Base-by-base conservation (phyloP, 352 stramenopile species). In the Aphanomyces invadans region DNA sequence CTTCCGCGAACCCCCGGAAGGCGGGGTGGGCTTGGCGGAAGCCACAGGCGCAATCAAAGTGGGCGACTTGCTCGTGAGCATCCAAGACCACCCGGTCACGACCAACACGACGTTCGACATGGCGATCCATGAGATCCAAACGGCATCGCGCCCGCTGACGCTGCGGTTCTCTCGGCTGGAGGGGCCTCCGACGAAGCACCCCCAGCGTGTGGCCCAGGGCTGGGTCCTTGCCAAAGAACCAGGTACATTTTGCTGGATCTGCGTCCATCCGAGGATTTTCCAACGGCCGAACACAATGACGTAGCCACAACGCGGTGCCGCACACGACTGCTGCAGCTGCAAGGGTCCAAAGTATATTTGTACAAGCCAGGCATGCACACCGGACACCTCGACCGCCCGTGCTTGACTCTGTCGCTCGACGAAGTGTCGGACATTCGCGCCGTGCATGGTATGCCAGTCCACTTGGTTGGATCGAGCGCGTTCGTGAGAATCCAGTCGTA, bases 161-260 rank as follows among this genome's bases (percentile, higher is more conserved):
- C 69, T 95, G 51, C 83, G 86, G 2, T 95, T 95, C 62, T 91
- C 83, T 19, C 77, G 86, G 1, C 73, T 93, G 39, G 86, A 92
- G 73, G 75, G 28, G 53, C 78, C 31, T 72, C 72, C 21, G 39
- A 72, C 17, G 72, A 51, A 55, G 25, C 52, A 69, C 4, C 74
- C 66, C 5, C 79, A 69, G 28, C 83, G 86, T 11, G 71, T 91
- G 17, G 86, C 86, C 0, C 84, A 92, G 71, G 86, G 86, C 5
- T 95, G 86, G 86, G 81, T 95, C 45, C 71, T 95, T 11, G 80
- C 85, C 0, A 95, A 95, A 49, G 86, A 95, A 39, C 83, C 83
- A 0, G 82, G 80, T 3, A 89, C 46, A 29, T 29, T 54, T 28
- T 72, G 80, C n/a, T n/a, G n/a, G n/a, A n/a, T n/a, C n/a, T n/a